Evolutionary conservation across 176 grass and related monocot genomes (phyloP).

Genomic region (Oryza meridionalis): DNA sequence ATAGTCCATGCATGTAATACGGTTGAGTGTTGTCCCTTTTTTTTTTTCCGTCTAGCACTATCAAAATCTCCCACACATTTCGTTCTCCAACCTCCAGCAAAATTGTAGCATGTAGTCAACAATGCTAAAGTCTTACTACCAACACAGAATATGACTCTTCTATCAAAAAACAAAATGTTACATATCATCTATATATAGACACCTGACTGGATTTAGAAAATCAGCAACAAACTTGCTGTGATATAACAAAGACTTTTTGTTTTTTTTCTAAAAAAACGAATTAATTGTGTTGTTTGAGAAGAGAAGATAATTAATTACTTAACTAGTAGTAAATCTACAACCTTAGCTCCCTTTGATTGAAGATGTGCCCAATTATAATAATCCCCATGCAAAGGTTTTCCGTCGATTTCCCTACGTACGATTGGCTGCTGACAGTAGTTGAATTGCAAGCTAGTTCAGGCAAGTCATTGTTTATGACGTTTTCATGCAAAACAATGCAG

Average conservation of each 20-base stretch:
- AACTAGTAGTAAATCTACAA: background rate
- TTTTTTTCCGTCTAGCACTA: background rate
- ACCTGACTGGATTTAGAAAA: background rate
- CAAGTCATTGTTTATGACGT: background rate
- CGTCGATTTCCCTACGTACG: background rate
- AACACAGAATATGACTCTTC: background rate
- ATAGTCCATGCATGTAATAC: background rate
- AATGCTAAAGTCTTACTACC: background rate
- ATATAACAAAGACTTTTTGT: background rate
- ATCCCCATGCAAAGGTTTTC: background rate
- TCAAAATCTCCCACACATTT: background rate
- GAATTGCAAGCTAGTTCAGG: background rate
- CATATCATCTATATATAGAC: background rate
- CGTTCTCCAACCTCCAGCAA: background rate
- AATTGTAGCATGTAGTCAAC: background rate
- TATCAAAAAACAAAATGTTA: background rate
- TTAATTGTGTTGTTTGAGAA: background rate
- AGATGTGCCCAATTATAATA: background rate
- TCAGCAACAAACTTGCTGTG: background rate
- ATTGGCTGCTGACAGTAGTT: background rate
- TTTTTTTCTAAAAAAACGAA: background rate
- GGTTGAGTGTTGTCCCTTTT: background rate
- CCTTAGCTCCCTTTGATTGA: background rate
- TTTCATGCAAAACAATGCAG: background rate
- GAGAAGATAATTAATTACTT: background rate